These are phyloP conservation scores for Trichoderma brevicompactum DNA, from an alignment of 2,329 filamentous ascomycete species.

Conservation along the genomic window DNA sequence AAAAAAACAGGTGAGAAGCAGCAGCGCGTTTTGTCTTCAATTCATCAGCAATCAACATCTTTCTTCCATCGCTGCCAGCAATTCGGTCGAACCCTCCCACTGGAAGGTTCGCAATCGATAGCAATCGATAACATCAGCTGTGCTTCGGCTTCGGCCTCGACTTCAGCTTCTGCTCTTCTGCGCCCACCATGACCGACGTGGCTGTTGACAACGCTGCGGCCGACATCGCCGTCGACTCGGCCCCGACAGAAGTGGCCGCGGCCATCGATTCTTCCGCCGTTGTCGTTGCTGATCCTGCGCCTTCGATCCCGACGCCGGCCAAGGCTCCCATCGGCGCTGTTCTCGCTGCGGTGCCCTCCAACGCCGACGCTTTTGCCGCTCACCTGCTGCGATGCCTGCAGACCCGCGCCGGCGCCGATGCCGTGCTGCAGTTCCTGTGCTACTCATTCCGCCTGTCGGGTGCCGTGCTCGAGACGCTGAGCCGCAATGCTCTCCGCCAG, in stretches of 20 bases:
- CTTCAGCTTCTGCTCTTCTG: background rate
- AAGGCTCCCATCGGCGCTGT: slow-evolving; percentile 27
- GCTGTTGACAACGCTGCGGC: slow-evolving; percentile 1
- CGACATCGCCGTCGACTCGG: slow-evolving; percentile 13
- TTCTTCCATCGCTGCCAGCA: background rate
- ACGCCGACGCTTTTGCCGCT: slow-evolving; percentile 57
- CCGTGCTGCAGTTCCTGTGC: slow-evolving; percentile 68
- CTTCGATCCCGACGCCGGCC: slow-evolving; percentile 25
- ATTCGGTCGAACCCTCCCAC: background rate
- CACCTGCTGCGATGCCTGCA: slow-evolving; percentile 67
- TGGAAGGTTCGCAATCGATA: background rate
- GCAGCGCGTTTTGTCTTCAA: background rate
- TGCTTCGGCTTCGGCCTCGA: background rate
- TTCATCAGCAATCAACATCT: background rate
- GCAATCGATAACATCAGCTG: slow-evolving; percentile 6
- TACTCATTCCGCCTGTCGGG: slow-evolving; percentile 66
- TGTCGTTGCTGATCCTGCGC: slow-evolving; percentile 14
- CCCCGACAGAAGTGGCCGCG: slow-evolving; percentile 9
- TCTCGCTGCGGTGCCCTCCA: slow-evolving; percentile 33
- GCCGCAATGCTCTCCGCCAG: slow-evolving; percentile 61
- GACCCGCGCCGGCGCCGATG: slow-evolving; percentile 71
- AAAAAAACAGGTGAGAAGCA: background rate
- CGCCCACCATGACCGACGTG: slow-evolving; percentile 11
- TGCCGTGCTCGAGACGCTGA: slow-evolving; percentile 55
- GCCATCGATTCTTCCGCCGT: slow-evolving; percentile 11